Conservation (phyloP, 345 rosid genomes). For the Barbarea vulgaris region DNA sequence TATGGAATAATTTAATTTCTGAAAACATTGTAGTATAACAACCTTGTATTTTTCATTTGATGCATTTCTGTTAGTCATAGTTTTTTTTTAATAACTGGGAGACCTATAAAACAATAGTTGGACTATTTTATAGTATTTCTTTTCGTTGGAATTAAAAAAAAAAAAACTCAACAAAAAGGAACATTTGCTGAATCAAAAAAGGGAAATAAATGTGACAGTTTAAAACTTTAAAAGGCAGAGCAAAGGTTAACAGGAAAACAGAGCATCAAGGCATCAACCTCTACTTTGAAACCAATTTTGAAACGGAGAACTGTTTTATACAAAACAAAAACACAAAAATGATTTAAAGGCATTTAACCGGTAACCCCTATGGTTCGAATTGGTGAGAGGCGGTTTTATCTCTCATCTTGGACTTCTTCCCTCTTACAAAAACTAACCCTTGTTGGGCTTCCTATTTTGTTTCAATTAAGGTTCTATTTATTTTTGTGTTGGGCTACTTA, state of each 20-base stretch:
- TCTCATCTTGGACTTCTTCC: background rate
- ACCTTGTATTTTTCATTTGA: background rate
- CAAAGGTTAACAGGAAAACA: background rate
- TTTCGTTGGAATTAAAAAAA: too few species aligned
- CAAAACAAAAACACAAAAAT: too few species aligned
- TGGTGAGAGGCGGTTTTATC: too few species aligned
- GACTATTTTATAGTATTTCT: too few species aligned
- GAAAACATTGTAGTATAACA: too few species aligned
- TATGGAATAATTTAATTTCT: background rate
- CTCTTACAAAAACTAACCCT: background rate
- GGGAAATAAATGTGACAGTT: background rate
- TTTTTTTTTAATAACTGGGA: too few species aligned
- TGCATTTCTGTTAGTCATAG: too few species aligned
- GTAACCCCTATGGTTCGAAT: too few species aligned
- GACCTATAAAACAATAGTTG: background rate
- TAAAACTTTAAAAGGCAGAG: background rate
- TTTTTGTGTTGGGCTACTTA: background rate
- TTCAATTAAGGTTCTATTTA: too few species aligned
- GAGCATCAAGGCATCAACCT: background rate
- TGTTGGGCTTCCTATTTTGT: background rate
- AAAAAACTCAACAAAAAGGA: background rate
- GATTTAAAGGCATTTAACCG: too few species aligned
- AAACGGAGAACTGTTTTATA: background rate
- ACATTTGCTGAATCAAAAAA: background rate
- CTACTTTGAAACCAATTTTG: background rate